A percentile compares a stretch with the other conserved stretches of the same genome.
These are phyloP conservation scores for Fusarium sp. DNA, from an alignment of 2,329 filamentous ascomycete genomes.

Conservation along the genomic window DNA sequence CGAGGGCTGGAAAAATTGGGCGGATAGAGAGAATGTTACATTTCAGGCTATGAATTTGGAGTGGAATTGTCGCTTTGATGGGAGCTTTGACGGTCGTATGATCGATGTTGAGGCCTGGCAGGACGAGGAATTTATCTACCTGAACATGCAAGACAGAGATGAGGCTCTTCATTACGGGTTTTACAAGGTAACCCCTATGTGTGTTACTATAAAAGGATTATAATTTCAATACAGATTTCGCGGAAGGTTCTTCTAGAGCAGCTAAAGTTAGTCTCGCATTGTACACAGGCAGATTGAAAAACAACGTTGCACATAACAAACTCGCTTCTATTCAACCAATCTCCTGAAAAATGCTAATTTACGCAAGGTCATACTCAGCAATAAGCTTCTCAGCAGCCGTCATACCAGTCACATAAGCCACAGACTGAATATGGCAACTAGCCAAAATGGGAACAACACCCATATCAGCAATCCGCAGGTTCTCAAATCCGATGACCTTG, in stretches of 20 bases:
- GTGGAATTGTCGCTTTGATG: neutral
- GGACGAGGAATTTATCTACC: neutral
- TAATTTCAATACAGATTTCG: rapidly evolving
- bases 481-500: slow-evolving; percentile 36
- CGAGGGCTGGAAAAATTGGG: neutral
- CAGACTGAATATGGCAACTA: slow-evolving; percentile 65
- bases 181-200: neutral
- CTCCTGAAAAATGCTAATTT: neutral
- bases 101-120: neutral
- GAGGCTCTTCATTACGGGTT: neutral
- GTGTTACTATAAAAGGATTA: neutral
- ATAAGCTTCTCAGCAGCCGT: slow-evolving; percentile 62
- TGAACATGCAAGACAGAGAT: neutral
- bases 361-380: slow-evolving; percentile 31
- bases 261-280: too few species aligned
- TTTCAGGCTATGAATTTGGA: neutral
- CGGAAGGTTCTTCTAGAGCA: too few species aligned
- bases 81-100: neutral
- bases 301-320: neutral
- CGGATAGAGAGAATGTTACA: neutral
- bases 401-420: slow-evolving; percentile 66
- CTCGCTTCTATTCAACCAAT: neutral
- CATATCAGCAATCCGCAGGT: slow-evolving; percentile 42
- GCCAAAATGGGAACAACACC: slow-evolving; percentile 53
- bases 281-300: neutral